phyloP scores from a whole-genome alignment of 148 eudicot genomes.

The Rhododendron mucronatum region DNA sequence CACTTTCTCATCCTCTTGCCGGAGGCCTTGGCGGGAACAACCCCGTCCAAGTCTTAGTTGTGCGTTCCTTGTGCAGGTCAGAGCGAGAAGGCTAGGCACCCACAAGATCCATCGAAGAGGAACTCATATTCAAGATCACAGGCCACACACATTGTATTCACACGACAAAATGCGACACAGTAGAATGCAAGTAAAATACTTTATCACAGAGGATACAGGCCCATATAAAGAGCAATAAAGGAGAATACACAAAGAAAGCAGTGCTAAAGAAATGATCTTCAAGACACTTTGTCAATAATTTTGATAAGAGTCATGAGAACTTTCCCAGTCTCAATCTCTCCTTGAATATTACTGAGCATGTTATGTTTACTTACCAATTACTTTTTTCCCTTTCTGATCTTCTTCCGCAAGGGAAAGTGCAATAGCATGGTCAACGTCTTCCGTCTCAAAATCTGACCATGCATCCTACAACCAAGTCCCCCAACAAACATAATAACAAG shows the following conservation, averaged over 20 bases:
- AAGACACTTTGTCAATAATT: background rate
- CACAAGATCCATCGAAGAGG: too few species aligned
- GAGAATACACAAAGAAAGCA: background rate
- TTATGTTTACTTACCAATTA: conserved; percentile 47
- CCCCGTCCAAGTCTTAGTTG: too few species aligned
- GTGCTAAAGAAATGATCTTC: background rate
- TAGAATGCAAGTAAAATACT: background rate
- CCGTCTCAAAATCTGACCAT: conserved; percentile 58
- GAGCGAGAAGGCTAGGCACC: too few species aligned
- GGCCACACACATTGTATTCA: background rate
- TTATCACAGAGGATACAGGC: background rate
- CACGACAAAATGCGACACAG: background rate
- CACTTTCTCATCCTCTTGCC: too few species aligned
- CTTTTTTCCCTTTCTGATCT: conserved; percentile 75
- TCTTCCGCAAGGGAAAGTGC: conserved; percentile 64
- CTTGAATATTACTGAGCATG: background rate
- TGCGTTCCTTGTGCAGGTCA: too few species aligned
- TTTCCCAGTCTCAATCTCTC: background rate
- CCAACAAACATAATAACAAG: background rate
- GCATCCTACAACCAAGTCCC: conserved; percentile 49
- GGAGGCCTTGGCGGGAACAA: too few species aligned
- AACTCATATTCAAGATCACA: too few species aligned
- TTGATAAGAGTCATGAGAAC: background rate
- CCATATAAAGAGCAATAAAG: background rate
- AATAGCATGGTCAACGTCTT: conserved; percentile 83